phyloP scores from a whole-genome alignment of 2,329 filamentous ascomycete species.

The Xylariaceae sp. region DNA sequence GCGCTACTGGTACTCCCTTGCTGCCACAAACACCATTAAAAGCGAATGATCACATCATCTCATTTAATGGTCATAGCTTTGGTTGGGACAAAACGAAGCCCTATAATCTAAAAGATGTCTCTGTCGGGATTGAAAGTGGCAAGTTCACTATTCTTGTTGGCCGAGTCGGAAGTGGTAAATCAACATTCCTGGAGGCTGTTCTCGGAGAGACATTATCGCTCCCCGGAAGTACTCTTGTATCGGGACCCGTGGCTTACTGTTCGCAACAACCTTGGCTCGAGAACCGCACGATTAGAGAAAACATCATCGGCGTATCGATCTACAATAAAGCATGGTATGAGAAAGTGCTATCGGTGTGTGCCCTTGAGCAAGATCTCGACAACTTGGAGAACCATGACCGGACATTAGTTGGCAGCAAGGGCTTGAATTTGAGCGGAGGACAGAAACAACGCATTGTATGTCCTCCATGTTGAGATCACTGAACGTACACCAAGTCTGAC shows the following conservation, averaged over 20 bases:
- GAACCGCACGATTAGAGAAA: conserved; percentile 16
- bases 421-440: conserved; percentile 19
- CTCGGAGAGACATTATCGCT: conserved; percentile 14
- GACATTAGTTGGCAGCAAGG: conserved; percentile 24
- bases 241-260: conserved; percentile 16
- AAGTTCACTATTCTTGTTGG: conserved; percentile 19
- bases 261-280: conserved; percentile 20
- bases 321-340: conserved; percentile 12
- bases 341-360: conserved; percentile 17
- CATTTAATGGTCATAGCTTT: neutral
- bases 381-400: conserved; percentile 9
- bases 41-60: neutral
- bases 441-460: conserved; percentile 14
- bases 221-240: conserved; percentile 9
- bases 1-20: too few species aligned
- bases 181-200: conserved; percentile 17
- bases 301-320: conserved; percentile 12
- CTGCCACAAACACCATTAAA: neutral
- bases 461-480: neutral
- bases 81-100: conserved; percentile 10
- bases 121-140: conserved; percentile 11
- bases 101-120: conserved; percentile 16
- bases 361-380: conserved; percentile 12
- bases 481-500: neutral
- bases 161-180: conserved; percentile 25